Evolutionary conservation across 75 land plant genomes (phyloP), one percentile per base, ranked within the genome.

Genomic region (Pinus tabuliformis): DNA sequence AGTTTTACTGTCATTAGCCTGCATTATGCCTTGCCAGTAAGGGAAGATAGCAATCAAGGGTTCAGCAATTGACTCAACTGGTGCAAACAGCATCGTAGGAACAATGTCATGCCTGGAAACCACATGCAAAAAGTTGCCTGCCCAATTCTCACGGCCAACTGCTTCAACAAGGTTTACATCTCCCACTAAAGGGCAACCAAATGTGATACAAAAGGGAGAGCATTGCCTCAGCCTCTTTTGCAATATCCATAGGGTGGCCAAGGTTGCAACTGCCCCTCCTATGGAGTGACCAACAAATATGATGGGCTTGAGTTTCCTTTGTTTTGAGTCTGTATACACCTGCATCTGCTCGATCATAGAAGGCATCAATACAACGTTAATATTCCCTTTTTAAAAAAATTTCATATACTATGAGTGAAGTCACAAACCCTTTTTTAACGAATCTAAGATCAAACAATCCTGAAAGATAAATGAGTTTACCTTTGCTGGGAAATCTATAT

Each of bases 281-380:
- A 78, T 63, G 22, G 94, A 91, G 56, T 89, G 94, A 11, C 94
- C 94, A 20, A 92, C 80, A 58, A 91, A 87, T 1, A 91, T 78
- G 62, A 87, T 75, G 21, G n/a, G 5, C 42, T 68, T 49, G 0
- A 49, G 71, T n/a, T 42, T 45, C 22, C 52, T 68, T 8, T 42
- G 52, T 9, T 49, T 68, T 20, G n/a, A n/a, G 49, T 36, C 42
- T 3, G 42, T 68, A n/a, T 37, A 37, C 42, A 42, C 42, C 21
- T 20, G 45, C 52, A 68, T 68, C 71, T 68, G 71, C 20, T 42
- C 11, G 2, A 68, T 17, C n/a, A 37, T 20, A 2, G 42, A n/a
- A 11, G 42, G 24, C 9, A 20, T 7, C 8, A 37, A 42, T 12
- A 42, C n/a, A 42, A 9, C 20, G 12, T 11, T 37, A n/a, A 0